Evolutionary conservation across 306 rosid genomes (phyloP).

Genomic region (Alnus rubra): DNA sequence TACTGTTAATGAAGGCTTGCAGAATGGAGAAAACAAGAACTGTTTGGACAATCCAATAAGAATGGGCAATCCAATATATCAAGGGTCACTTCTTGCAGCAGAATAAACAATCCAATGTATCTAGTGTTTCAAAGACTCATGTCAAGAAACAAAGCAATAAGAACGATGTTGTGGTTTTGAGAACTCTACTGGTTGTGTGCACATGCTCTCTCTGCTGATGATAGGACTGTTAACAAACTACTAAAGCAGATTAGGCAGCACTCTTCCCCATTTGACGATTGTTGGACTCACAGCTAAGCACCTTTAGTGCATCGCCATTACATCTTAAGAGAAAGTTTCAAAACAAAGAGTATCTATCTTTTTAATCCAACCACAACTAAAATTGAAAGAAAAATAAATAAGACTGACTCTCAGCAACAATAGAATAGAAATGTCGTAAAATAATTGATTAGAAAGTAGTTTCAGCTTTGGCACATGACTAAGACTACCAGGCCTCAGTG

Average conservation of each 20-base stretch:
- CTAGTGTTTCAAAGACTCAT: conserved; percentile 33
- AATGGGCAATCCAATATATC: too few relatives aligned
- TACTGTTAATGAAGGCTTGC: conserved; percentile 16
- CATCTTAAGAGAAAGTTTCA: too few relatives aligned
- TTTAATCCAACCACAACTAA: too few relatives aligned
- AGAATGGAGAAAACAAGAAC: conserved; percentile 22
- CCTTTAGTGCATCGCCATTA: too few relatives aligned
- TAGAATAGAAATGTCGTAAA: too few relatives aligned
- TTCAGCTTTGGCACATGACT: too few relatives aligned
- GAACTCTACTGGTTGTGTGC: conserved; percentile 65
- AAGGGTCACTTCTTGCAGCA: conserved; percentile 18
- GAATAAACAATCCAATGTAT: conserved; percentile 28
- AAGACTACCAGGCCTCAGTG: too few relatives aligned
- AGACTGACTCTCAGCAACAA: too few relatives aligned
- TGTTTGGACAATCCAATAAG: too few relatives aligned
- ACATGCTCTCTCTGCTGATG: conserved; percentile 62
- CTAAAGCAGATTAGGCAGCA: conserved; percentile 68
- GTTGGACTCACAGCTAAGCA: conserved; percentile 1
- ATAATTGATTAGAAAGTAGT: too few relatives aligned
- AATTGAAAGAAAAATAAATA: too few relatives aligned
- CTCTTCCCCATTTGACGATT: conserved; percentile 60
- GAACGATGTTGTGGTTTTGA: conserved; percentile 59
- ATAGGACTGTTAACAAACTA: conserved; percentile 56
- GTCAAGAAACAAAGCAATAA: conserved; percentile 43
- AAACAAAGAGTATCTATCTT: too few relatives aligned